Conservation (phyloP, 345 rosid genomes). For the Brassica rapa region DNA sequence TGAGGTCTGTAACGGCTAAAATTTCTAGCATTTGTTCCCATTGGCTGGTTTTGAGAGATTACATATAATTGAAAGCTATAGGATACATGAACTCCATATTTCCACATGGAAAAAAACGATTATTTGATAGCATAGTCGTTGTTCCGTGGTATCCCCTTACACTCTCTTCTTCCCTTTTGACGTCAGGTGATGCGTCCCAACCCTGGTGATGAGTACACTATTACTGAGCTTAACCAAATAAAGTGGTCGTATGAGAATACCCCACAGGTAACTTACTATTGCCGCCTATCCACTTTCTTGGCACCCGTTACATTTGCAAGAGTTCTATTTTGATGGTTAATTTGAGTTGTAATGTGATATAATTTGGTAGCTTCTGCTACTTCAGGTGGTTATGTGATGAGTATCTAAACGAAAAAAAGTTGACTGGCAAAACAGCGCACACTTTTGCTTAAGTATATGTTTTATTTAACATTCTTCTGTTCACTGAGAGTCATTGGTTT, state of each 20-base stretch:
- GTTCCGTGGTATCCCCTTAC: not conserved
- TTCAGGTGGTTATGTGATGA: not conserved
- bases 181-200: slow-evolving; percentile 70
- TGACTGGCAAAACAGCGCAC: not conserved
- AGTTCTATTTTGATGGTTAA: not conserved
- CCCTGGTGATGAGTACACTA: slow-evolving; percentile 72
- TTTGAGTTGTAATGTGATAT: not conserved
- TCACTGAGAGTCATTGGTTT: not conserved
- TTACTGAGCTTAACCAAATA: slow-evolving; percentile 70
- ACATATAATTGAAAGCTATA: slow-evolving; percentile 6
- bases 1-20: slow-evolving; percentile 3
- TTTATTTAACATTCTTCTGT: not conserved
- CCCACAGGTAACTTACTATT: slow-evolving; percentile 57
- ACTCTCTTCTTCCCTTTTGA: slow-evolving; percentile 8
- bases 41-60: not conserved
- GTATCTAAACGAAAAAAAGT: not conserved
- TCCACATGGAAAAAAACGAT: not conserved
- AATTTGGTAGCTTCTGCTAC: not conserved
- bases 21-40: not conserved
- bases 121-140: not conserved
- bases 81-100: not conserved
- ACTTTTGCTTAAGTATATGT: not conserved
- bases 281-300: slow-evolving; percentile 2
- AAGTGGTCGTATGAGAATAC: slow-evolving; percentile 58
- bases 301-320: not conserved